Evolutionary conservation across 176 grass and related monocot genomes (phyloP).

Genomic region (Elaeis guineensis): DNA sequence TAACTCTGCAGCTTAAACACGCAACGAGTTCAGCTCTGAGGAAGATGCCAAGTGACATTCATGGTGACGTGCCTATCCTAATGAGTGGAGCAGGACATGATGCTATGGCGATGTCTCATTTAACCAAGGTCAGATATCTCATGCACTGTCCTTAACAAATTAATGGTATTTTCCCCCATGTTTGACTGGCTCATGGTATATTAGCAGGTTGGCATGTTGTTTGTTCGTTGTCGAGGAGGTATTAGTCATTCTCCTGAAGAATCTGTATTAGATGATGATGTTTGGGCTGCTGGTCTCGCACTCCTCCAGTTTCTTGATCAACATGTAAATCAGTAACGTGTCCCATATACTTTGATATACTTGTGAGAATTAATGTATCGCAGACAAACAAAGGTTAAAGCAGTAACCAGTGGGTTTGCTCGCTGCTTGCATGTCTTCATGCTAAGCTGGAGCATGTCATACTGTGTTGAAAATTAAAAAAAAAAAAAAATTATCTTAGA

Average conservation of each 20-base stretch:
- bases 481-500: too few relatives aligned
- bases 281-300: slow-evolving; percentile 82
- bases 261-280: slow-evolving; percentile 64
- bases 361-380: too few relatives aligned
- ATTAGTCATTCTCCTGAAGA: slow-evolving; percentile 93
- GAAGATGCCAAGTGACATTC: slow-evolving; percentile 5
- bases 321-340: slow-evolving; percentile 11
- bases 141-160: background rate
- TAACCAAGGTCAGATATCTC: slow-evolving; percentile 47
- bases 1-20: slow-evolving; percentile 48
- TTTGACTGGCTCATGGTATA: background rate
- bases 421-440: too few relatives aligned
- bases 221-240: slow-evolving; percentile 74
- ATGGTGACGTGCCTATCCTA: slow-evolving; percentile 47
- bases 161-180: background rate
- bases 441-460: too few relatives aligned
- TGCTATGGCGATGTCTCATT: slow-evolving; percentile 79
- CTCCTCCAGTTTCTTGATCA: slow-evolving; percentile 55
- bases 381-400: too few relatives aligned
- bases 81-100: slow-evolving; percentile 98
- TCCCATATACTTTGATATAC: background rate
- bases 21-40: slow-evolving; percentile 34
- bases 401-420: too few relatives aligned
- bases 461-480: too few relatives aligned
- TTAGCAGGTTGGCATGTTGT: slow-evolving; percentile 71